These are phyloP conservation scores for Neurospora discreta DNA, from an alignment of 495 filamentous ascomycete genomes.

Conservation along the genomic window DNA sequence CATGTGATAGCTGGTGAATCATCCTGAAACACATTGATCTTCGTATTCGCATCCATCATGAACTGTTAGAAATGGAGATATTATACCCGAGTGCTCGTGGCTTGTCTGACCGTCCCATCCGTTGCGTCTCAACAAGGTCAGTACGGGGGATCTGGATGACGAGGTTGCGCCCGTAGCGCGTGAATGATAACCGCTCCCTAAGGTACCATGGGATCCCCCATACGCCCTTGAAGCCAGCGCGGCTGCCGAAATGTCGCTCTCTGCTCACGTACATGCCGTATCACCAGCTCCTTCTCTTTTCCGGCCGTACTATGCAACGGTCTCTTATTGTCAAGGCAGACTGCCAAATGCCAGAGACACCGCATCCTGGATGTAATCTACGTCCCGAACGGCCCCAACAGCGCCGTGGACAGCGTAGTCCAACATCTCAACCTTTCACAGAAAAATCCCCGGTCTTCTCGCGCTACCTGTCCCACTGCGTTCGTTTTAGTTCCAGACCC, in stretches of 20 bases:
- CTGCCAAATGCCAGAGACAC: background rate
- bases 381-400: background rate
- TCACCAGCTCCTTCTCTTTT: background rate
- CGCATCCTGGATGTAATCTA: background rate
- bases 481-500: background rate
- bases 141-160: background rate
- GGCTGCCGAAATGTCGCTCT: background rate
- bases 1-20: slow-evolving; percentile 52
- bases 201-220: background rate
- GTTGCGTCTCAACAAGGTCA: background rate
- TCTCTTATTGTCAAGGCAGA: background rate
- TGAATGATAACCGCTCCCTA: background rate
- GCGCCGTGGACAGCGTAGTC: background rate
- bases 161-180: background rate
- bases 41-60: slow-evolving; percentile 6
- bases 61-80: background rate
- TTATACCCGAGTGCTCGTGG: slow-evolving; percentile 7
- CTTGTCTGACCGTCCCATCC: slow-evolving; percentile 1
- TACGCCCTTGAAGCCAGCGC: background rate
- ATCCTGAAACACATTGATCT: slow-evolving; percentile 55
- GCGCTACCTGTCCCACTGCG: background rate
- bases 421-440: background rate
- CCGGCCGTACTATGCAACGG: background rate
- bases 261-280: background rate
- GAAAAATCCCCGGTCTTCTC: background rate